These are phyloP conservation scores for Lindgomyces ingoldianus DNA, from an alignment of 495 filamentous ascomycete species.

Conservation along the genomic window DNA sequence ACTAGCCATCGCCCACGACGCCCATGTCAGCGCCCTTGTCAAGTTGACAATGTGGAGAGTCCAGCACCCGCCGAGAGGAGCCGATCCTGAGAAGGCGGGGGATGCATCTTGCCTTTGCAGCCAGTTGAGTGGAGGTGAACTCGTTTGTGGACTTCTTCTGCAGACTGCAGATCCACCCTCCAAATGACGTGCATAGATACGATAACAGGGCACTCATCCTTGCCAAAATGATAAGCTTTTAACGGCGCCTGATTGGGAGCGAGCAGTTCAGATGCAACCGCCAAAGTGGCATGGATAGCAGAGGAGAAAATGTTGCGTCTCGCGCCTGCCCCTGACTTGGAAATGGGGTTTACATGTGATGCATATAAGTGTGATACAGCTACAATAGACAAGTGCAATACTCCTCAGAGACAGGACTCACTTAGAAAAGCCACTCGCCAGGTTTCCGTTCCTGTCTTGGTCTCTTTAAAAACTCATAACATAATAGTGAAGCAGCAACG, in stretches of 20 bases:
- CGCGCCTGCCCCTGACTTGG: too few species aligned
- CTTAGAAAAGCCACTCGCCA: slow-evolving; percentile 26
- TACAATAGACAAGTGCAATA: background rate
- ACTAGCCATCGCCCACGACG: too few species aligned
- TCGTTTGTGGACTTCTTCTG: background rate
- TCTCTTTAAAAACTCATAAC: slow-evolving; percentile 60
- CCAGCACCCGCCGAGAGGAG: too few species aligned
- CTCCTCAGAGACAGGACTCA: background rate
- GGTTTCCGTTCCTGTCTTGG: slow-evolving; percentile 22
- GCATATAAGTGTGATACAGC: background rate
- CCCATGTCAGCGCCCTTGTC: too few species aligned
- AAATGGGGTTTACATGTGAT: slow-evolving; percentile 2
- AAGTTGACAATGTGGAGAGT: too few species aligned
- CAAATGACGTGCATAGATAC: slow-evolving; percentile 26
- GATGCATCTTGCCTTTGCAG: background rate
- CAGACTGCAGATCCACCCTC: background rate
- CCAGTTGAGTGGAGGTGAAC: background rate
- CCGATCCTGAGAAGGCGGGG: background rate
- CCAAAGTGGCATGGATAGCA: background rate
- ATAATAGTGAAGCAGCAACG: slow-evolving; percentile 76
- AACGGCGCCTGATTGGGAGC: background rate
- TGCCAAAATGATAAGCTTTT: background rate
- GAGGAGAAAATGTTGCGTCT: background rate
- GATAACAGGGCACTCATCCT: background rate
- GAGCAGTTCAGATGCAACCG: background rate